Percentiles rank a stretch among this genome's conserved stretches.
phyloP scores from a whole-genome alignment of 148 eudicot species.

The Fagopyrum esculentum region DNA sequence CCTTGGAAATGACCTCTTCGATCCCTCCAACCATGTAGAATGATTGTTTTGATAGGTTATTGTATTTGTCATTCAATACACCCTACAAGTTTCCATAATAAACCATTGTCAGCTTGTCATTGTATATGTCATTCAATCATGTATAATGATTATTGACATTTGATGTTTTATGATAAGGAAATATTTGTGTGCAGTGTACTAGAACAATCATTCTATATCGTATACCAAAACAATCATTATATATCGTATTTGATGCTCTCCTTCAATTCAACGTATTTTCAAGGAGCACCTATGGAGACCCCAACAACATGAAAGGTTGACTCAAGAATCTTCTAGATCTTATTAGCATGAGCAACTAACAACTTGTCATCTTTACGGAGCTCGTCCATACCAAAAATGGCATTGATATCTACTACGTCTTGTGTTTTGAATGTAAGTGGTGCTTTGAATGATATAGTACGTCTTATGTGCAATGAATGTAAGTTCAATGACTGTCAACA shows the following conservation, averaged over 20 bases:
- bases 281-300: constrained; percentile 27
- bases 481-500: too few species aligned
- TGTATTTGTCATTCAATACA: constrained; percentile 91
- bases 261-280: constrained; percentile 94
- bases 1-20: constrained; percentile 95
- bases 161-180: neutral
- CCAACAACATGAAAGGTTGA: constrained; percentile 57
- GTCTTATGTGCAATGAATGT: too few species aligned
- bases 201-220: too few species aligned
- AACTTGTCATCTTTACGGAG: constrained; percentile 95
- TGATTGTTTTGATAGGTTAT: constrained; percentile 89
- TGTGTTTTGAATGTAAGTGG: too few species aligned
- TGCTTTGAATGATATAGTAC: too few species aligned
- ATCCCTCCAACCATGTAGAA: constrained; percentile 99
- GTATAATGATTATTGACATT: too few species aligned
- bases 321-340: constrained; percentile 81
- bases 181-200: constrained; percentile 73
- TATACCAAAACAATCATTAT: too few species aligned
- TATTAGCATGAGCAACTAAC: constrained; percentile 97
- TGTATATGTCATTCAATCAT: neutral
- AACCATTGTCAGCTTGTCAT: neutral
- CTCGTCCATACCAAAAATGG: constrained; percentile 99
- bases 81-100: constrained; percentile 36
- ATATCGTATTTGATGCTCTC: constrained; percentile 43
- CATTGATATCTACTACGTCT: constrained; percentile 55